Percentiles rank a stretch among this genome's conserved stretches.
Evolutionary conservation across 768 basidiomycete species (phyloP).

Genomic region (Naganishia vishniacii): DNA sequence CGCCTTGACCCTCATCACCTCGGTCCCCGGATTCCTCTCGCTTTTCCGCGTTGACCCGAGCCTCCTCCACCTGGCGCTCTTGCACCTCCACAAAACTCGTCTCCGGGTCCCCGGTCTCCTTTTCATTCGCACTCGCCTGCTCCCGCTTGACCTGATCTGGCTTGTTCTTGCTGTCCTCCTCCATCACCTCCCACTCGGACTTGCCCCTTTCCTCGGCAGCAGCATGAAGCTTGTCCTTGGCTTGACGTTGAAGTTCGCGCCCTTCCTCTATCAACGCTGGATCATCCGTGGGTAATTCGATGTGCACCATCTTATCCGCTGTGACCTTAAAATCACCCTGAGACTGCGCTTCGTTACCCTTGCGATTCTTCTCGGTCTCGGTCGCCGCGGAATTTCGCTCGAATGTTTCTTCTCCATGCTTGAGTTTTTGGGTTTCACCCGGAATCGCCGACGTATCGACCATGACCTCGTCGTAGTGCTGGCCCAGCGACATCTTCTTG

Average conservation of each 20-base stretch:
- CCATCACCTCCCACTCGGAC: conserved; percentile 13
- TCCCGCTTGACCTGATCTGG: conserved; percentile 3
- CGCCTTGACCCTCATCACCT: background rate
- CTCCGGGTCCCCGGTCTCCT: conserved; percentile 4
- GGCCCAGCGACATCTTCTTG: conserved; percentile 2
- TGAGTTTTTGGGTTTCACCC: background rate
- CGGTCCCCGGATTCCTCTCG: background rate
- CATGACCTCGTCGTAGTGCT: background rate
- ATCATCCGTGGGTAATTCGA: conserved; percentile 4
- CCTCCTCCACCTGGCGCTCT: background rate
- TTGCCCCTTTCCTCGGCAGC: background rate
- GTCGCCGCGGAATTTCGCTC: background rate
- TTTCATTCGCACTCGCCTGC: background rate
- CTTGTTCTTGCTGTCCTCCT: background rate
- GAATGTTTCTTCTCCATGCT: background rate
- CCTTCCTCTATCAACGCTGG: conserved; percentile 9
- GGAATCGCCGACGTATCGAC: background rate
- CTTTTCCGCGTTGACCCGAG: background rate
- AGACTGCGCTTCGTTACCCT: conserved; percentile 2
- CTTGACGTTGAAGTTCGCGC: background rate
- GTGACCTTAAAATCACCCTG: background rate
- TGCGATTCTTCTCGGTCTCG: background rate
- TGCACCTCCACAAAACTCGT: background rate
- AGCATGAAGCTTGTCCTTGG: background rate
- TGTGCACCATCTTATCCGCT: conserved; percentile 11